phyloP scores from a whole-genome alignment of 1,284 basidiomycete genomes.

The Agaricales sp. region DNA sequence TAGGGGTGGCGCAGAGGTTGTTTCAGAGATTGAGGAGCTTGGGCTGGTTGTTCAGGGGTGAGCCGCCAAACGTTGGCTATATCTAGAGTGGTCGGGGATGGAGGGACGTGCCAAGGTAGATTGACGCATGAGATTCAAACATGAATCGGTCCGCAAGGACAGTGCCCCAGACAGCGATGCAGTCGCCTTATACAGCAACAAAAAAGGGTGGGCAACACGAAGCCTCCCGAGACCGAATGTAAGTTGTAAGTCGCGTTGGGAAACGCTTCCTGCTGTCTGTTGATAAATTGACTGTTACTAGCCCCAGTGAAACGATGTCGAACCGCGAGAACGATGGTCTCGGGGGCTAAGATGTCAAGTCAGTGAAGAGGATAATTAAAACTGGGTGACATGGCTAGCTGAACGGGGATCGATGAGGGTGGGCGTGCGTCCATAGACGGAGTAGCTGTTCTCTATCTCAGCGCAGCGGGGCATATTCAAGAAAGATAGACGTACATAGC shows the following conservation, averaged over 20 bases:
- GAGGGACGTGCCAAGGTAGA: no score
- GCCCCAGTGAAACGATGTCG: not conserved
- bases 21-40: not conserved
- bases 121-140: no score
- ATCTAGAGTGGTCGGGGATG: no score
- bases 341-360: not conserved
- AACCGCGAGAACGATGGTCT: not conserved
- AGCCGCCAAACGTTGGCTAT: not conserved
- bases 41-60: not conserved
- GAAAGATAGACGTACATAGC: no score
- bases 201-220: not conserved
- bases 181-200: not conserved
- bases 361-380: not conserved
- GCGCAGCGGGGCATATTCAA: no score
- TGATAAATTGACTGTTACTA: not conserved
- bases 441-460: no score
- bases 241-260: not conserved
- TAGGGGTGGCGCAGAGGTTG: not conserved
- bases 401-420: not conserved
- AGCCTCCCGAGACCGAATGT: not conserved
- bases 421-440: no score
- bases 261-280: not conserved
- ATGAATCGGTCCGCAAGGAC: no score
- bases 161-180: not conserved
- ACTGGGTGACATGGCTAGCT: not conserved